Evolutionary conservation across 768 basidiomycete species (phyloP), one percentile per base, ranked within the genome.

Genomic region (Lepiota subincarnata): DNA sequence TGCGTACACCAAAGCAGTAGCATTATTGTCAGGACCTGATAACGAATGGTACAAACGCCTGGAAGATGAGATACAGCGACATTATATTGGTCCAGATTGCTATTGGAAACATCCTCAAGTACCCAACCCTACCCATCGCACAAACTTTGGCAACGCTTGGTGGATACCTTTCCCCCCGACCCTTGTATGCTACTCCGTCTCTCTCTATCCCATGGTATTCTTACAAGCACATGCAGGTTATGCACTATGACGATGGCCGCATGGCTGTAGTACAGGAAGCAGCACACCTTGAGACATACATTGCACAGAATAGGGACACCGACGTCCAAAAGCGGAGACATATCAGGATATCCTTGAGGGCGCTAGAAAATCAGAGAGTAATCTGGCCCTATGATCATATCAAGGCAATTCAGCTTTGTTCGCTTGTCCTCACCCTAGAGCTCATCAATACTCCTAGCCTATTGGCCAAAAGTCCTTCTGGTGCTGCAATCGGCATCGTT

Each of bases 141-240:
- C 70, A 2, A 76, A 73, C 39, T 92, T 89, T 62, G 89, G 89
- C 7, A 86, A 87, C 56, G 81, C 86, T 7, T 89, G 87, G 84
- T 84, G 85, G 78, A 76, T 89, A 24, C 87, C 88, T 2, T 91
- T 92, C 60, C 89, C 89, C 0, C 86, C 87, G 0, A 81, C 84
- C 0, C 68, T 87, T 50, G 84, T 83, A 58, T 49, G 74, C 73
- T 16, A 18, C n/a, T 16, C 26, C 14, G 12, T 19, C n/a, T n/a
- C 26, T 35, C 53, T 46, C 14, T 36, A 50, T 35, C 18, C 14
- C 10, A 3, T 34, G 18, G 34, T 6, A 37, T 41, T 19, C 45
- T 54, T 51, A 56, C 53, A 41, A 11, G 6, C 35, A 36, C 48
- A 12, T 39, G n/a, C 50, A 86, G 84, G 80, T 87, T 46, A 75